Evolutionary conservation across 352 stramenopile species (phyloP).

Genomic region (Pythium rhizo-oryzae): DNA sequence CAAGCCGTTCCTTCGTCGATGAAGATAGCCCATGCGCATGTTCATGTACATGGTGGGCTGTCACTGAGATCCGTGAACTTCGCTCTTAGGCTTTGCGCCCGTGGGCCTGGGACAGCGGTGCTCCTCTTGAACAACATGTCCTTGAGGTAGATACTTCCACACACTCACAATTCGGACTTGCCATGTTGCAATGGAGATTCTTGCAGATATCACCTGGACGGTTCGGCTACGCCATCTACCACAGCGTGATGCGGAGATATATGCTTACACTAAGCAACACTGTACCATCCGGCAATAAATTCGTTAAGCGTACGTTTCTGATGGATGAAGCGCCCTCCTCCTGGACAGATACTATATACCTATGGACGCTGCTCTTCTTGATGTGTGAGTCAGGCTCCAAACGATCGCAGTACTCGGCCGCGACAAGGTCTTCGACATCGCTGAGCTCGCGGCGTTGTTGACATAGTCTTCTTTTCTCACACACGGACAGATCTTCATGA

Average conservation of each 20-base stretch:
- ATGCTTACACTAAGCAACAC: too few species aligned
- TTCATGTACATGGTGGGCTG: constrained; percentile 32
- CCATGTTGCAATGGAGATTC: constrained; percentile 27
- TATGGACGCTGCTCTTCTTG: too few species aligned
- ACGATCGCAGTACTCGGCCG: constrained; percentile 43
- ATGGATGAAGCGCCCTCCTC: too few species aligned
- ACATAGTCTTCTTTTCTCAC: constrained; percentile 53
- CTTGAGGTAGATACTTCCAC: constrained; percentile 49
- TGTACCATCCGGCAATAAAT: not conserved
- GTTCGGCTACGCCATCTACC: too few species aligned
- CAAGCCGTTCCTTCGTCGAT: constrained; percentile 51
- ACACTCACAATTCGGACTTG: constrained; percentile 46
- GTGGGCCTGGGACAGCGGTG: constrained; percentile 14
- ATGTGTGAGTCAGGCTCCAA: too few species aligned
- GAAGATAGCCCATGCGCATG: constrained; percentile 42
- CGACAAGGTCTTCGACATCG: constrained; percentile 29
- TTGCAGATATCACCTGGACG: too few species aligned
- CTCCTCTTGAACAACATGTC: constrained; percentile 15
- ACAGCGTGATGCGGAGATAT: not conserved
- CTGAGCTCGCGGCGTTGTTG: constrained; percentile 30
- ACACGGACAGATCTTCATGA: constrained; percentile 41
- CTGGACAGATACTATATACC: too few species aligned
- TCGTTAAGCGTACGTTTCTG: too few species aligned
- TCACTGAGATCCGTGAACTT: constrained; percentile 8
- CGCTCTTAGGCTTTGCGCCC: constrained; percentile 7